Percentiles rank a stretch among this genome's conserved stretches.
Evolutionary conservation across 768 basidiomycete species (phyloP).

Genomic region (Boletus eberwhitei): DNA sequence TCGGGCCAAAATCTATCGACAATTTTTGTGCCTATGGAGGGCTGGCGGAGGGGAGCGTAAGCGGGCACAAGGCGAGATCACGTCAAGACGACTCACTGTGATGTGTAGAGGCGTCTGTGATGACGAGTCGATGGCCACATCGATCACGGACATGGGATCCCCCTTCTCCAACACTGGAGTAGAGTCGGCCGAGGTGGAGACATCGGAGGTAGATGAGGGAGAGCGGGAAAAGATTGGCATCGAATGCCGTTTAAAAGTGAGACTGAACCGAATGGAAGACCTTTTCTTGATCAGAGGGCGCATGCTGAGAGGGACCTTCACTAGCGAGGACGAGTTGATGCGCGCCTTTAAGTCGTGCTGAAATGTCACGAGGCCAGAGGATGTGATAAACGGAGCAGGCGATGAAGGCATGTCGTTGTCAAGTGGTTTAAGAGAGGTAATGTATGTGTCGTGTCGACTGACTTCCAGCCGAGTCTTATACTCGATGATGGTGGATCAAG

Average conservation of each 20-base stretch:
- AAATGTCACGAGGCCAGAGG: conserved; percentile 27
- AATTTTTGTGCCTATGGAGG: conserved; percentile 27
- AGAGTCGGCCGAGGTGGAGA: conserved; percentile 9
- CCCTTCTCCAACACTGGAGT: conserved; percentile 18
- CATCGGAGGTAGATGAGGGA: conserved; percentile 15
- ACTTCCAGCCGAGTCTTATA: conserved; percentile 19
- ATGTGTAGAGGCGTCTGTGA: not conserved
- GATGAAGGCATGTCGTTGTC: conserved; percentile 24
- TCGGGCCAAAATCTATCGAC: conserved; percentile 32
- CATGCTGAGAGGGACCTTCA: conserved; percentile 28
- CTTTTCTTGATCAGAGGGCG: conserved; percentile 29
- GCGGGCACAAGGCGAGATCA: not conserved
- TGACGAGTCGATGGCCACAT: conserved; percentile 1
- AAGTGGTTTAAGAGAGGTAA: conserved; percentile 15
- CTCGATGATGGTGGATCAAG: conserved; percentile 8
- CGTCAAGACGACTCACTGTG: conserved; percentile 18
- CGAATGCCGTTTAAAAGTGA: conserved; percentile 26
- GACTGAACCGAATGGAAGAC: conserved; percentile 20
- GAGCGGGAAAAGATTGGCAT: conserved; percentile 21
- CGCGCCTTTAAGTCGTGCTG: conserved; percentile 30
- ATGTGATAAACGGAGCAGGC: conserved; percentile 26
- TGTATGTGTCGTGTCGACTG: conserved; percentile 12
- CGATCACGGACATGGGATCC: conserved; percentile 17
- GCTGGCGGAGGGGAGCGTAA: conserved; percentile 14
- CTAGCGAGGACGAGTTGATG: conserved; percentile 23